These are phyloP conservation scores for Yamadazyma blattariae DNA, from an alignment of 1,139 yeast species.

Conservation along the genomic window DNA sequence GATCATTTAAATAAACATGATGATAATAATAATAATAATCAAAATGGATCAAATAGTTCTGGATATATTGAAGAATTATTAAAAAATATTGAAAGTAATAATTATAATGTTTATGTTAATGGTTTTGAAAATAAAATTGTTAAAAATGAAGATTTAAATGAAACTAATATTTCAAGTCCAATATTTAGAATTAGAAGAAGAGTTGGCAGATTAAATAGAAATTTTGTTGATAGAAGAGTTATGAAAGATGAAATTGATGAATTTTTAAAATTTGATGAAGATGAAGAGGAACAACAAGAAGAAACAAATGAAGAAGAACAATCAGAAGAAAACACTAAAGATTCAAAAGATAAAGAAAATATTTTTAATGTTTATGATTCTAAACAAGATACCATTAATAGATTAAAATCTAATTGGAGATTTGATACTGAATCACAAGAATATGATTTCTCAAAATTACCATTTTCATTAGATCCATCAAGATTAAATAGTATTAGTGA, in stretches of 20 bases:
- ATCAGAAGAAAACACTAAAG: slow-evolving; percentile 8
- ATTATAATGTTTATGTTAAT: slow-evolving; percentile 45
- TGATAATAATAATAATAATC: slow-evolving; percentile 10
- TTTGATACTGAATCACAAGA: slow-evolving; percentile 66
- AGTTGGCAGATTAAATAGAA: slow-evolving; percentile 67
- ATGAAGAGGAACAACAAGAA: slow-evolving; percentile 18
- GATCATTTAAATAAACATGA: slow-evolving; percentile 21
- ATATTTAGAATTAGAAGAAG: slow-evolving; percentile 70
- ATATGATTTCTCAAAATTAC: slow-evolving; percentile 45
- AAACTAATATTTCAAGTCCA: slow-evolving; percentile 46
- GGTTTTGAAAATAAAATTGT: slow-evolving; percentile 31
- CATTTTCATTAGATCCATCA: slow-evolving; percentile 64
- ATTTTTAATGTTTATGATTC: slow-evolving; percentile 53
- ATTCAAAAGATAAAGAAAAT: slow-evolving; percentile 4
- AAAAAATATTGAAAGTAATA: slow-evolving; percentile 45
- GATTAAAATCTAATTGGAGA: slow-evolving; percentile 71
- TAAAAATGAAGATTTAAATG: slow-evolving; percentile 20
- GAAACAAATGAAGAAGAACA: slow-evolving; percentile 7
- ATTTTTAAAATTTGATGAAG: slow-evolving; percentile 30
- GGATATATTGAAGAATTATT: slow-evolving; percentile 39
- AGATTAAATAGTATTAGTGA: slow-evolving; percentile 77
- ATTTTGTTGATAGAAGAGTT: slow-evolving; percentile 69
- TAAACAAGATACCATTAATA: slow-evolving; percentile 45
- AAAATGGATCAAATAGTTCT: too few species aligned
- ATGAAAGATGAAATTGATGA: slow-evolving; percentile 34